Evolutionary conservation across 129 eudicot species (phyloP), one percentile per base, ranked within the genome.

Genomic region (Artemisia tridentata): DNA sequence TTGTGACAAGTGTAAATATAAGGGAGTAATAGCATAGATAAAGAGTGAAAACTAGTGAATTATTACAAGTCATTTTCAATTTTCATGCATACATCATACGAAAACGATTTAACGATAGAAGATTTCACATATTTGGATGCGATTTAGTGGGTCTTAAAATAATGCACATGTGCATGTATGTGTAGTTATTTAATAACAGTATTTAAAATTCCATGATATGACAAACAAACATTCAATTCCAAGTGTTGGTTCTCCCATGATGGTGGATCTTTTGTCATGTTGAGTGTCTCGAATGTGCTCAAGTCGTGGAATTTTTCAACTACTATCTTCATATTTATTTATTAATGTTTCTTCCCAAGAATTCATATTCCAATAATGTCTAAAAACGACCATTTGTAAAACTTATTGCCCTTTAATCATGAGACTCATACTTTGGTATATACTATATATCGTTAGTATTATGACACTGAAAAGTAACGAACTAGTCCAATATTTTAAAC

Each of bases 161-260:
- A 34, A 29, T 20, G 21, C 7, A 18, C 3, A 41, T 5, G 3
- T 25, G 23, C 15, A 38, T 63, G 5, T 31, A 11, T 16, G 14
- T 63, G 11, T 3, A 0, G 11, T 50, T 6, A 25, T 52, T 51
- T 15, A 27, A 67, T 13, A 8, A 67, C 47, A 43, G 43, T 43
- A 6, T 38, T 7, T 38, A 19, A 43, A 65, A 53, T 77, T 70
- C 72, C 60, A 63, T 29, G 53, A 27, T 31, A 31, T 64, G 72
- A 71, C 81, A 78, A 46, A 77, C 68, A 78, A 78, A 71, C 81
- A 78, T 78, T 78, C 25, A n/a, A n/a, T n/a, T n/a, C 81, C 77
- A 45, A 51, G 67, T 78, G 77, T 53, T 71, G 67, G 17, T 77
- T 53, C 67, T 63, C 76, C 60, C 10, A 54, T 53, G 76, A 64